Evolutionary conservation across 495 filamentous ascomycete genomes (phyloP).

Genomic region (Tuber indicum): DNA sequence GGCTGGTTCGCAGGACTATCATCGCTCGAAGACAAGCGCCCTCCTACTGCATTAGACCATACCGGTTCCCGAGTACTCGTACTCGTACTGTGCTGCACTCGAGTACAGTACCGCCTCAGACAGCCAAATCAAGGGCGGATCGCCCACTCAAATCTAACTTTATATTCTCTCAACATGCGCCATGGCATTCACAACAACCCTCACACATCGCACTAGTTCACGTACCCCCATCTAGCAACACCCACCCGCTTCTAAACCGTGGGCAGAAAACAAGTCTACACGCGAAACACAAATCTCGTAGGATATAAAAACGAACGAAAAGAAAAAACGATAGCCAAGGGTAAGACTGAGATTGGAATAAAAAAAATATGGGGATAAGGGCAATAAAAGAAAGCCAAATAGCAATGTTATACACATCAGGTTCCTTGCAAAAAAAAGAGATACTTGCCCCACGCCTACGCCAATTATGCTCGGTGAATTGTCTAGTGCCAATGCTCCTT

Average conservation of each 20-base stretch:
- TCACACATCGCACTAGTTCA: neutral
- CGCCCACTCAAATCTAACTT: neutral
- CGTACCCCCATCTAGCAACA: neutral
- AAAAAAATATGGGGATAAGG: neutral
- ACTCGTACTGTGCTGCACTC: no score
- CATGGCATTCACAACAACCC: neutral
- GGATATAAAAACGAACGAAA: neutral
- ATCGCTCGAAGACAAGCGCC: neutral
- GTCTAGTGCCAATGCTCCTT: neutral
- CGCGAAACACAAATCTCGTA: neutral
- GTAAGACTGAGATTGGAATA: neutral
- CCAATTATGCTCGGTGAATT: constrained; percentile 2
- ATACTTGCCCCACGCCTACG: constrained; percentile 4
- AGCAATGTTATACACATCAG: constrained; percentile 6
- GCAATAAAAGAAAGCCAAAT: neutral
- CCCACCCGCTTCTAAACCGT: neutral
- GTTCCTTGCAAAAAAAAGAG: neutral
- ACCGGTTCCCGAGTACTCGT: no score
- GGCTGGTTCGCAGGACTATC: neutral
- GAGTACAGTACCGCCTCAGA: neutral
- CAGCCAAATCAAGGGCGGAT: neutral
- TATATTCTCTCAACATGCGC: neutral
- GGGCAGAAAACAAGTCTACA: constrained; percentile 2
- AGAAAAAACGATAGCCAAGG: neutral
- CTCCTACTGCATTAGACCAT: no score